Conservation (phyloP, 2,329 filamentous ascomycete species). For the Paecilomyces sp. region DNA sequence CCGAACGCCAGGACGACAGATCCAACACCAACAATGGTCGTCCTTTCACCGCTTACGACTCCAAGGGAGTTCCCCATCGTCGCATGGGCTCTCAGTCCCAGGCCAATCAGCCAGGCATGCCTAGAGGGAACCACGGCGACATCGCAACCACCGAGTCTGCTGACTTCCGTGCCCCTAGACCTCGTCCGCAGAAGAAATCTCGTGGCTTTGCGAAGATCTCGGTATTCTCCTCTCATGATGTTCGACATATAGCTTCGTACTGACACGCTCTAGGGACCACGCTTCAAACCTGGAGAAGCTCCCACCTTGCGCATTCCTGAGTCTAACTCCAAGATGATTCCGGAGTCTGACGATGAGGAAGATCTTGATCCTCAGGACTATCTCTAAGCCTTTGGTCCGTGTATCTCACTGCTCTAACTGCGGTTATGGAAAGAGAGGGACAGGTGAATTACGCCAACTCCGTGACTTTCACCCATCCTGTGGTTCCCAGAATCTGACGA, state of each 20-base stretch:
- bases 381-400: slow-evolving; percentile 5
- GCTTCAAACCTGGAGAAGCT: slow-evolving; percentile 11
- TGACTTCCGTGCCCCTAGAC: background rate
- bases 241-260: background rate
- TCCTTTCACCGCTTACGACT: slow-evolving; percentile 13
- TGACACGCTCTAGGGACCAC: slow-evolving; percentile 11
- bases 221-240: slow-evolving; percentile 3
- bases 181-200: slow-evolving; percentile 5
- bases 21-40: slow-evolving; percentile 2
- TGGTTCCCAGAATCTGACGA: slow-evolving; percentile 10
- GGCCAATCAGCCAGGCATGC: slow-evolving; percentile 4
- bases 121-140: slow-evolving; percentile 11
- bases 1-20: slow-evolving; percentile 1
- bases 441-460: background rate
- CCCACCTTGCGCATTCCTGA: slow-evolving; percentile 13
- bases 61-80: slow-evolving; percentile 12
- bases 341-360: slow-evolving; percentile 14
- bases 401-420: background rate
- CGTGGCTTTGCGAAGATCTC: slow-evolving; percentile 18
- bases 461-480: background rate
- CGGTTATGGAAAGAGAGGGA: background rate
- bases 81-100: slow-evolving; percentile 7
- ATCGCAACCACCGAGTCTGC: background rate
- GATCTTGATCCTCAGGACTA: slow-evolving; percentile 14
- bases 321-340: slow-evolving; percentile 6